Conservation (phyloP, 2,329 filamentous ascomycete genomes). For the Teratosphaeriaceae sp. region DNA sequence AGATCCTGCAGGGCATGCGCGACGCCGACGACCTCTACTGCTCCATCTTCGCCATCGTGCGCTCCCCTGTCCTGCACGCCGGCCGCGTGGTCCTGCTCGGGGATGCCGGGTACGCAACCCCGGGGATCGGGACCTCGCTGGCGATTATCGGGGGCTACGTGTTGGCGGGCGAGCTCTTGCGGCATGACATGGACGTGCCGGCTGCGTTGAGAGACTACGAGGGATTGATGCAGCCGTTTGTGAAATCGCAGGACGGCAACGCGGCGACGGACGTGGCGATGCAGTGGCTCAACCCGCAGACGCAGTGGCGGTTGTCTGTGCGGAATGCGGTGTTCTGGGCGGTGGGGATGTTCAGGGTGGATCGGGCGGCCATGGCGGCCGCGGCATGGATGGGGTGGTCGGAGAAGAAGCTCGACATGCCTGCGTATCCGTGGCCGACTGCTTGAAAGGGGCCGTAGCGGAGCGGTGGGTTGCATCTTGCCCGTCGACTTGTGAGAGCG, state of each 20-base stretch:
- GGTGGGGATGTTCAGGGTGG: conserved; percentile 11
- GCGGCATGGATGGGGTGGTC: conserved; percentile 9
- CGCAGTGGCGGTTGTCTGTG: conserved; percentile 21
- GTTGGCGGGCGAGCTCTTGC: conserved; percentile 3
- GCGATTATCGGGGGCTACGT: conserved; percentile 4
- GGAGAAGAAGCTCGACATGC: conserved; percentile 12
- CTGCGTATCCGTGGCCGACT: conserved; percentile 13
- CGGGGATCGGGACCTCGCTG: conserved; percentile 3
- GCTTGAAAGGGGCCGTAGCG: too few species aligned
- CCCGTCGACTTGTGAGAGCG: too few species aligned
- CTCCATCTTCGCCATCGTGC: conserved; percentile 37
- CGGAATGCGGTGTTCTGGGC: conserved; percentile 16
- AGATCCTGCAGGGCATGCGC: conserved; percentile 31
- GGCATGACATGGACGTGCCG: conserved; percentile 5
- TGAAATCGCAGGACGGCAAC: conserved; percentile 12
- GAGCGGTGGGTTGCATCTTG: too few species aligned
- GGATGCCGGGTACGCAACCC: conserved; percentile 10
- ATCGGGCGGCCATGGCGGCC: conserved; percentile 8
- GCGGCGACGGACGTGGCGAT: neutral
- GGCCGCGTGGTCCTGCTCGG: conserved; percentile 4
- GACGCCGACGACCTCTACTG: conserved; percentile 30
- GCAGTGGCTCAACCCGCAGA: conserved; percentile 28
- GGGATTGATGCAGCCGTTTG: conserved; percentile 14
- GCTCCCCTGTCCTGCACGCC: conserved; percentile 9
- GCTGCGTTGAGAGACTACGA: conserved; percentile 16